phyloP scores from a whole-genome alignment of 129 eudicot genomes.

The Silybum marianum region DNA sequence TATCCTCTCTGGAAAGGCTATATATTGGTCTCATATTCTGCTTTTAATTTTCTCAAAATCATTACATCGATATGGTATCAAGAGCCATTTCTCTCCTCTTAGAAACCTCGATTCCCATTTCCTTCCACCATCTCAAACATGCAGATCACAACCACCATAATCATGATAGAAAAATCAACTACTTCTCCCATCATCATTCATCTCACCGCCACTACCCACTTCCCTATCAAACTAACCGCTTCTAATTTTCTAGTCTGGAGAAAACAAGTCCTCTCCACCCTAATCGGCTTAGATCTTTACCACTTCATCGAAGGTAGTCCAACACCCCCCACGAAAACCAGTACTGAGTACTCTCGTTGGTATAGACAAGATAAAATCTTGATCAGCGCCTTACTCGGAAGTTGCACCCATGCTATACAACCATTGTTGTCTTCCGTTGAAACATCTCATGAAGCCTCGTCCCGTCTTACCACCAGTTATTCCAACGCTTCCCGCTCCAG shows the following conservation, averaged over 20 bases:
- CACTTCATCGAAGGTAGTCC: conserved; percentile 3
- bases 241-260: background rate
- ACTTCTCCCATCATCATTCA: background rate
- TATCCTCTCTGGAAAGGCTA: background rate
- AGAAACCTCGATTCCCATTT: no score
- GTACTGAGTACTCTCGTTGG: conserved; percentile 3
- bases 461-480: background rate
- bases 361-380: background rate
- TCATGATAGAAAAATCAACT: background rate
- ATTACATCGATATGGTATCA: background rate
- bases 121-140: background rate
- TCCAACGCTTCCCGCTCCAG: background rate
- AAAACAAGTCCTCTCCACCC: background rate
- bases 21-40: background rate
- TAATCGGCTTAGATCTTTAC: conserved; percentile 3
- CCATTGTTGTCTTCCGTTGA: background rate
- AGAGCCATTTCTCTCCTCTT: no score
- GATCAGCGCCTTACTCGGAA: conserved; percentile 2
- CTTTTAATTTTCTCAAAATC: background rate
- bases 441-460: conserved; percentile 3
- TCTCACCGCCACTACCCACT: background rate
- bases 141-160: background rate
- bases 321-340: background rate
- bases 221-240: conserved; percentile 10
- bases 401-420: conserved; percentile 12